phyloP scores from a whole-genome alignment of 495 filamentous ascomycete species.

The Haplographium delicatum region DNA sequence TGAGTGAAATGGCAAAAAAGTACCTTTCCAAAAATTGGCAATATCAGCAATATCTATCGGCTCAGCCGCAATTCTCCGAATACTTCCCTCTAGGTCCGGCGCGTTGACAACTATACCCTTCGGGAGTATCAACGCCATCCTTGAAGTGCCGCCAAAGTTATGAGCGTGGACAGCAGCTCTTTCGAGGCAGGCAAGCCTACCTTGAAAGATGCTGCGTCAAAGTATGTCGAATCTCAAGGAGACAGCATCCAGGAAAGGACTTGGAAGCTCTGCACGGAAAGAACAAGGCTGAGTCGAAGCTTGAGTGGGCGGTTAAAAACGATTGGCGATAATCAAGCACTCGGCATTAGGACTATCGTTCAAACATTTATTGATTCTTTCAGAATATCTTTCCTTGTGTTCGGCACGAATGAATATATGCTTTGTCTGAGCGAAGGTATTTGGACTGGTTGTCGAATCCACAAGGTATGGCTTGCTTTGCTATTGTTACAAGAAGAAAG shows the following conservation, averaged over 20 bases:
- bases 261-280: background rate
- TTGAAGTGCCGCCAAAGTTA: conserved; percentile 7
- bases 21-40: conserved; percentile 47
- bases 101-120: conserved; percentile 44
- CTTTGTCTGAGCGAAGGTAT: too few relatives aligned
- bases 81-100: conserved; percentile 36
- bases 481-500: too few relatives aligned
- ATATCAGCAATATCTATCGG: conserved; percentile 42
- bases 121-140: conserved; percentile 36
- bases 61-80: conserved; percentile 37
- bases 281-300: too few relatives aligned
- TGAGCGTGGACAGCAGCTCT: conserved; percentile 18
- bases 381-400: too few relatives aligned
- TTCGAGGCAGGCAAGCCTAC: conserved; percentile 26
- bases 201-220: conserved; percentile 26
- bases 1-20: background rate
- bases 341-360: too few relatives aligned
- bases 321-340: too few relatives aligned
- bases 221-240: background rate
- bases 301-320: too few relatives aligned
- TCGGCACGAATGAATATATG: too few relatives aligned
- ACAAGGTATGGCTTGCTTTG: too few relatives aligned
- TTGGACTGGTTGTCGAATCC: too few relatives aligned
- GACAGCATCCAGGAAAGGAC: conserved; percentile 8
- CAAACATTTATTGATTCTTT: too few relatives aligned